Percentiles rank a stretch among this genome's conserved stretches.
Evolutionary conservation across 2,329 filamentous ascomycete genomes (phyloP).

Genomic region (Pseudopyrenochaeta lycopersici): DNA sequence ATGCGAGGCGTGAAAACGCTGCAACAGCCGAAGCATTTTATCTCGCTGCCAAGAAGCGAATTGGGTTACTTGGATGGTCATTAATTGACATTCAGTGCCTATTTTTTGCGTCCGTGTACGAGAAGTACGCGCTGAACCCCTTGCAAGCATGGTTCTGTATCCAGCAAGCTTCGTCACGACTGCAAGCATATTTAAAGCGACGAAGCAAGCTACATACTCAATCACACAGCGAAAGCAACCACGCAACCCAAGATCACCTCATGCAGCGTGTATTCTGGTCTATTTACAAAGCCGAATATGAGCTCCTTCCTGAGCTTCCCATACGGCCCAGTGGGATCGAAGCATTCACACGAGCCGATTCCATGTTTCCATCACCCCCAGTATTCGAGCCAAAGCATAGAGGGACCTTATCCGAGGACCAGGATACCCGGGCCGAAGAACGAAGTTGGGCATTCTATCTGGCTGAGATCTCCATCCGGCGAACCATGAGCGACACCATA

Average conservation of each 20-base stretch:
- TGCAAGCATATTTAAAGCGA: slow-evolving; percentile 9
- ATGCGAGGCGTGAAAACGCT: neutral
- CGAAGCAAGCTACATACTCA: neutral
- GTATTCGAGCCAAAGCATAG: neutral
- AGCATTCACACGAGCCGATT: slow-evolving; percentile 2
- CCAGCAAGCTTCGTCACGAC: slow-evolving; percentile 3
- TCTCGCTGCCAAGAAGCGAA: slow-evolving; percentile 7
- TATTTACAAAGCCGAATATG: slow-evolving; percentile 10
- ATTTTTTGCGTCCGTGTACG: slow-evolving; percentile 9
- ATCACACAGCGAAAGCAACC: no score
- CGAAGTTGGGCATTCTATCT: slow-evolving; percentile 12
- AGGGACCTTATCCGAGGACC: neutral
- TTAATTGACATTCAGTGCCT: slow-evolving; percentile 10
- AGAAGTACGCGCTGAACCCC: slow-evolving; percentile 7
- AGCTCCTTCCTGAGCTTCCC: slow-evolving; percentile 6
- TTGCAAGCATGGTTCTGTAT: slow-evolving; percentile 9
- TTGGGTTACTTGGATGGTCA: neutral
- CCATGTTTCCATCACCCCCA: slow-evolving; percentile 11
- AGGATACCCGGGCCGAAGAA: slow-evolving; percentile 3
- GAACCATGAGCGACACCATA: slow-evolving; percentile 18
- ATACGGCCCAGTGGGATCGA: slow-evolving; percentile 9
- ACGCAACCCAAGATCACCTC: neutral
- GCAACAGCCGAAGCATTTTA: slow-evolving; percentile 6
- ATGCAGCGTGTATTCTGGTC: slow-evolving; percentile 12
- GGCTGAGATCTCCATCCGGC: slow-evolving; percentile 16